A percentile compares a stretch with the other conserved stretches of the same genome.
Conservation (phyloP, 176 grass and related monocot genomes). For the Secale cereale region DNA sequence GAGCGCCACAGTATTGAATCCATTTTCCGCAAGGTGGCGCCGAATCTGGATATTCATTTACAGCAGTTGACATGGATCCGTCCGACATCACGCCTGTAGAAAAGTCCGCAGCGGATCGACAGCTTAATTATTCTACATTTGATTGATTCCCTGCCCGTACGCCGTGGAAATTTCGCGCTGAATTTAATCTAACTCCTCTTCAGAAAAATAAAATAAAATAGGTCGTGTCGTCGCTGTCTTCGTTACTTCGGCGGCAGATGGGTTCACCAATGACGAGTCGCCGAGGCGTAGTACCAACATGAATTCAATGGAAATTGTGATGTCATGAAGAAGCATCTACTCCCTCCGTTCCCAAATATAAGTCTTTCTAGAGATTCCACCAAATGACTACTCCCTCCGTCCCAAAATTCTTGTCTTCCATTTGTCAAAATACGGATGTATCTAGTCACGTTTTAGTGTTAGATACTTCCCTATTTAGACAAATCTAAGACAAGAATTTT, state of each 20-base stretch:
- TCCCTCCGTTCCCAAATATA: too few species aligned
- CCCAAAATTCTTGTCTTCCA: too few species aligned
- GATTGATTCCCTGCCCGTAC: background rate
- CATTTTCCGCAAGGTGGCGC: background rate
- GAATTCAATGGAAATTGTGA: background rate
- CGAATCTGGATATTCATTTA: constrained; percentile 3
- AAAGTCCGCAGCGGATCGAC: background rate
- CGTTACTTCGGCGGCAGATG: background rate
- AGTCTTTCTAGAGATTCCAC: too few species aligned
- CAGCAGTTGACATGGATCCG: background rate
- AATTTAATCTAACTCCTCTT: background rate
- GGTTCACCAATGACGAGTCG: background rate
- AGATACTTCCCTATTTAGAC: too few species aligned
- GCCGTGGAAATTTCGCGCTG: background rate
- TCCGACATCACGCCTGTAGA: background rate
- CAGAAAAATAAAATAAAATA: too few species aligned
- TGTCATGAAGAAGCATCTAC: background rate
- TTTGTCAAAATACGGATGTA: too few species aligned
- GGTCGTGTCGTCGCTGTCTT: background rate
- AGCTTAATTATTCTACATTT: background rate
- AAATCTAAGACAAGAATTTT: too few species aligned
- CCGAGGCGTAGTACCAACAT: too few species aligned
- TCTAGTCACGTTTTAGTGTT: too few species aligned
- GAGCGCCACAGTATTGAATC: background rate
- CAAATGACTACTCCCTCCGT: too few species aligned